A percentile compares a stretch with the other conserved stretches of the same genome.
These are phyloP conservation scores for Cymbopogon flexuosus DNA, from an alignment of 202 grass and related monocot genomes.

Conservation along the genomic window DNA sequence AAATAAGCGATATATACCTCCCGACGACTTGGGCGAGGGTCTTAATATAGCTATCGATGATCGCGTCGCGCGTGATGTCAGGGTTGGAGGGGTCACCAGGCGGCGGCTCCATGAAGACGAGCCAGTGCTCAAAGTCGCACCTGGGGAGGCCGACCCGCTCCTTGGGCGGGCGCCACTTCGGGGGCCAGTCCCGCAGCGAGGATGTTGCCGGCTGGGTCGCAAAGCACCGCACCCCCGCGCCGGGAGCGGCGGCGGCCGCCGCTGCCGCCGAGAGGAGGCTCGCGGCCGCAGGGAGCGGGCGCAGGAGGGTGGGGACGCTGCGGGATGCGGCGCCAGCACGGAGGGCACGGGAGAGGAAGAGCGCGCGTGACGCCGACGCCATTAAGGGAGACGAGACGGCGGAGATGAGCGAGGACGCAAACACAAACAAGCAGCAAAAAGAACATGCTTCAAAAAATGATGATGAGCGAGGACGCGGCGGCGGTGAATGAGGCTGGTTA, in stretches of 20 bases:
- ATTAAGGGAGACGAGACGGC: not conserved
- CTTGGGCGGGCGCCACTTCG: constrained; percentile 51
- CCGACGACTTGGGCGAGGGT: constrained; percentile 52
- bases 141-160: constrained; percentile 52
- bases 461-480: not conserved
- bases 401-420: not conserved
- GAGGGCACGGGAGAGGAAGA: constrained; percentile 26
- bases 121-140: constrained; percentile 73
- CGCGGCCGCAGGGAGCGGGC: not conserved
- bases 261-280: constrained; percentile 4
- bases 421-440: too few relatives aligned
- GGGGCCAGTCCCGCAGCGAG: constrained; percentile 53
- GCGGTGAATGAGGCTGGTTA: too few relatives aligned
- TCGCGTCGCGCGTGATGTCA: constrained; percentile 42
- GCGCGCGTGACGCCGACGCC: constrained; percentile 36
- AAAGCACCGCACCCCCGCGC: constrained; percentile 16
- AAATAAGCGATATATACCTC: constrained; percentile 26
- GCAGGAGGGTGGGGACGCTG: constrained; percentile 5
- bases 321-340: not conserved
- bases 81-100: constrained; percentile 33
- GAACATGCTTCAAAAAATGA: too few relatives aligned
- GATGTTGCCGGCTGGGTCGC: constrained; percentile 49
- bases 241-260: not conserved
- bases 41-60: constrained; percentile 55
- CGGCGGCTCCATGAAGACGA: constrained; percentile 56